Conservation (phyloP, 495 filamentous ascomycete genomes). For the Neurospora sp. region DNA sequence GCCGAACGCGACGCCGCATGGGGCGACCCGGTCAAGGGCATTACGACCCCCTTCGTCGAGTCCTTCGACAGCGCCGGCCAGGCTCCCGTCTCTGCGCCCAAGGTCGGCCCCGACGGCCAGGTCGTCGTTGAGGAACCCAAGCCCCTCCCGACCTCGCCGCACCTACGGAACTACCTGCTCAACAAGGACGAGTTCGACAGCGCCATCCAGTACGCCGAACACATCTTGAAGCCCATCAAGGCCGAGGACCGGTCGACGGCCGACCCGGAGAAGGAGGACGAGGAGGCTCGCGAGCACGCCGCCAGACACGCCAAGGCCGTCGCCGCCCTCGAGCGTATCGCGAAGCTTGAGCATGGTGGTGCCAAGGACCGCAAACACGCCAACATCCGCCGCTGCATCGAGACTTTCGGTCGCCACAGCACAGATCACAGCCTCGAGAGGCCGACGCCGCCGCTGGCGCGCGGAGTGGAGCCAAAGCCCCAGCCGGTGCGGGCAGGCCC, state of each 20-base stretch:
- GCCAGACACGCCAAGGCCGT: conserved; percentile 42
- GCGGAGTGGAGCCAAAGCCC: conserved; percentile 26
- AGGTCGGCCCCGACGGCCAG: conserved; percentile 26
- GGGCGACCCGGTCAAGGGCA: conserved; percentile 70
- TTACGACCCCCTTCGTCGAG: conserved; percentile 70
- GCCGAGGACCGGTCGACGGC: conserved; percentile 20
- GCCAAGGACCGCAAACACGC: conserved; percentile 65
- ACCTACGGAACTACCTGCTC: conserved; percentile 65
- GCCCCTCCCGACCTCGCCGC: conserved; percentile 31
- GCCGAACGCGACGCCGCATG: conserved; percentile 46
- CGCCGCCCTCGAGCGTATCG: conserved; percentile 65
- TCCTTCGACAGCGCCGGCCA: conserved; percentile 58
- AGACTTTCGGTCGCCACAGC: conserved; percentile 79
- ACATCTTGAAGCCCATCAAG: conserved; percentile 47
- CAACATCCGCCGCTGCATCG: conserved; percentile 73
- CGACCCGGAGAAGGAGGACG: conserved; percentile 38
- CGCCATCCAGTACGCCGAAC: conserved; percentile 52
- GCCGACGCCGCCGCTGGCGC: conserved; percentile 38
- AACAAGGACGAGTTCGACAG: conserved; percentile 49
- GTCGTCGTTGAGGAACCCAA: conserved; percentile 18
- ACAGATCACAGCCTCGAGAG: conserved; percentile 56
- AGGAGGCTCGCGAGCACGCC: conserved; percentile 25
- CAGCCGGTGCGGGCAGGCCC: conserved; percentile 66
- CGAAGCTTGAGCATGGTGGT: conserved; percentile 60
- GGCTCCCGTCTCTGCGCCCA: conserved; percentile 19